Evolutionary conservation across 2,329 filamentous ascomycete genomes (phyloP).

Genomic region (Furcasterigmium sp.): DNA sequence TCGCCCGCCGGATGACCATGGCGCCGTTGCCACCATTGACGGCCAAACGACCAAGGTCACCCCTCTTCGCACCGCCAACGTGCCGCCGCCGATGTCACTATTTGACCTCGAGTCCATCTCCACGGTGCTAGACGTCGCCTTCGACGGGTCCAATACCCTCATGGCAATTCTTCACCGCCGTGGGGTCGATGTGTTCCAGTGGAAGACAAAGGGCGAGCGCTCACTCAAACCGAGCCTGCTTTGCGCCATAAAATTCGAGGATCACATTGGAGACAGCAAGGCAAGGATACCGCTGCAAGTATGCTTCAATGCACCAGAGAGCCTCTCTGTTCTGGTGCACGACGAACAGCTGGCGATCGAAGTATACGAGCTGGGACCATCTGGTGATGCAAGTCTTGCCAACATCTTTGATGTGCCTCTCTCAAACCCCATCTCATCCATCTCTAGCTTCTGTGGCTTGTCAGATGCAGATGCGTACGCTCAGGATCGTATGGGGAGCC

Average conservation of each 20-base stretch:
- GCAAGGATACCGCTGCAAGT: conserved; percentile 22
- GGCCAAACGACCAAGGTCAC: conserved; percentile 77
- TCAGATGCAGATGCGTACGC: conserved; percentile 28
- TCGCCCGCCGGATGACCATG: conserved; percentile 67
- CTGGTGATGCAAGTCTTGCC: not conserved
- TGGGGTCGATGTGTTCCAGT: conserved; percentile 64
- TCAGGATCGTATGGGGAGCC: conserved; percentile 40
- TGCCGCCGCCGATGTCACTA: conserved; percentile 89
- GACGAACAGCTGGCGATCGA: conserved; percentile 14
- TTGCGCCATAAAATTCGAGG: not conserved
- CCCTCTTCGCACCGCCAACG: conserved; percentile 74
- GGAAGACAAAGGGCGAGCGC: conserved; percentile 56
- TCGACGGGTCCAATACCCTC: conserved; percentile 58
- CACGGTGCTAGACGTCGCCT: conserved; percentile 68
- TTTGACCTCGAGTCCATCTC: conserved; percentile 62
- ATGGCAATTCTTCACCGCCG: conserved; percentile 68
- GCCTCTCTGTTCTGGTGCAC: conserved; percentile 25
- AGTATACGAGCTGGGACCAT: conserved; percentile 1
- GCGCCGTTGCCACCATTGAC: conserved; percentile 78
- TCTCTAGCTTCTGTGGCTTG: conserved; percentile 24
- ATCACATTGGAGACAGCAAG: too few relatives aligned
- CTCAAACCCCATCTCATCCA: conserved; percentile 14
- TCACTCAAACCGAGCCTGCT: conserved; percentile 31
- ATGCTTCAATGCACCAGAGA: conserved; percentile 18
- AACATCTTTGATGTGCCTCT: conserved; percentile 3